Conservation (phyloP, 1,284 basidiomycete species). For the Hypsizygus ulmarius region DNA sequence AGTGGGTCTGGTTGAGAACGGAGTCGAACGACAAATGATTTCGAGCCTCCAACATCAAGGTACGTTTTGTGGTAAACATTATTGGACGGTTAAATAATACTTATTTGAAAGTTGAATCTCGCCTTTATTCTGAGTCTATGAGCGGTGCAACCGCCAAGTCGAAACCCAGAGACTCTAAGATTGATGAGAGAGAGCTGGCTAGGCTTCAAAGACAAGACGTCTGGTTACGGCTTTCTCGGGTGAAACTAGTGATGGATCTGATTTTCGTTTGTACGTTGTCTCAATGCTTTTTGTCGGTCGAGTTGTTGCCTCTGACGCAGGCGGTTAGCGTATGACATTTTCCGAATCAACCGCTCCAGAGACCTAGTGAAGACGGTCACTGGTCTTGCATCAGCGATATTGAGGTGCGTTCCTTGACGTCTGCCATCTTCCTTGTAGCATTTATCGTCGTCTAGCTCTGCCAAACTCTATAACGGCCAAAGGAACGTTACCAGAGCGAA, state of each 20-base stretch:
- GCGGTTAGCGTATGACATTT: constrained; percentile 41
- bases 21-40: constrained; percentile 69
- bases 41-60: constrained; percentile 60
- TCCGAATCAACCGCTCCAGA: constrained; percentile 53
- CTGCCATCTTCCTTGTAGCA: constrained; percentile 6
- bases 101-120: constrained; percentile 55
- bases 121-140: constrained; percentile 72
- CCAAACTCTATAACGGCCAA: constrained; percentile 70
- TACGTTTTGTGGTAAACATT: constrained; percentile 13
- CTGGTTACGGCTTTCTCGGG: constrained; percentile 68
- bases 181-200: constrained; percentile 68
- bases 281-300: constrained; percentile 2
- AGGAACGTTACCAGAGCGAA: constrained; percentile 54
- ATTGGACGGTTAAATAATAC: constrained; percentile 15
- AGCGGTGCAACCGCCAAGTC: constrained; percentile 68
- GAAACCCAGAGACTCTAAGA: constrained; percentile 52
- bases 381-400: constrained; percentile 63
- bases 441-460: constrained; percentile 41
- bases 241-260: constrained; percentile 76
- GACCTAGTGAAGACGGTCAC: constrained; percentile 62
- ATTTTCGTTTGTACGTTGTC: constrained; percentile 75
- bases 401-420: constrained; percentile 54
- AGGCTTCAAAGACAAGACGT: constrained; percentile 67
- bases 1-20: constrained; percentile 76
- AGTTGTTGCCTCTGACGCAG: constrained; percentile 8